Conservation (phyloP, 352 stramenopile species). For the Elongisporangium undulatum region DNA sequence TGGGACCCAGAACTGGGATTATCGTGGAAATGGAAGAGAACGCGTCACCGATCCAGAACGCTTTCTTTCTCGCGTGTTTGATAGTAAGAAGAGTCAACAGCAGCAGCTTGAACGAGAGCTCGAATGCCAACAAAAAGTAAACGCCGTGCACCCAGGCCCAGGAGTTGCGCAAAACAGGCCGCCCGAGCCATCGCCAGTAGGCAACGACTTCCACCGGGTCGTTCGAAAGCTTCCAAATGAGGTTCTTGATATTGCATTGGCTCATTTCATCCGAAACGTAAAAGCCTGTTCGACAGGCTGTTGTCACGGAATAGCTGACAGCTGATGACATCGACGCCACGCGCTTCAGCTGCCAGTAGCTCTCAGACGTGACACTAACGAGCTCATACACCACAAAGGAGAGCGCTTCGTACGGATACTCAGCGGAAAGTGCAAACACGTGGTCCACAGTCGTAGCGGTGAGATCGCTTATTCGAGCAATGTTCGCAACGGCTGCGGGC, state of each 20-base stretch:
- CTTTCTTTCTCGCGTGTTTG: slow-evolving; percentile 19
- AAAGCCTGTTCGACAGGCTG: slow-evolving; percentile 20
- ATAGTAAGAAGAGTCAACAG: slow-evolving; percentile 23
- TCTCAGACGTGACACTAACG: slow-evolving; percentile 12
- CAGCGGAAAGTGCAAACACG: slow-evolving; percentile 19
- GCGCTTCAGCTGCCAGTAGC: slow-evolving; percentile 14
- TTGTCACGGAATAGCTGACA: slow-evolving; percentile 9
- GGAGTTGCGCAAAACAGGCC: slow-evolving; percentile 16
- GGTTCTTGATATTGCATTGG: slow-evolving; percentile 19
- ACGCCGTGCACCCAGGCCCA: slow-evolving; percentile 40
- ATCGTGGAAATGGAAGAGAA: slow-evolving; percentile 25
- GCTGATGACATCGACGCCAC: neutral
- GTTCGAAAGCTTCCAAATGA: slow-evolving; percentile 8
- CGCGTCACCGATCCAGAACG: slow-evolving; percentile 37
- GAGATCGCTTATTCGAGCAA: slow-evolving; percentile 34
- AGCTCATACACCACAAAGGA: slow-evolving; percentile 24
- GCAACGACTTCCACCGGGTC: slow-evolving; percentile 3
- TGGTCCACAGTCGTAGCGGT: slow-evolving; percentile 11
- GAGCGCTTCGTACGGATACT: slow-evolving; percentile 29
- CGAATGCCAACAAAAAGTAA: slow-evolving; percentile 27
- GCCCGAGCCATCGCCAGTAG: slow-evolving; percentile 13
- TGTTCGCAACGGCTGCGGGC: slow-evolving; percentile 15
- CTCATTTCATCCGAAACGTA: slow-evolving; percentile 15
- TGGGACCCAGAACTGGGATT: slow-evolving; percentile 9
- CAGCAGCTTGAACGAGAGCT: slow-evolving; percentile 20